phyloP scores from a whole-genome alignment of 192 early-diverging fungal species.

The Umbelopsis sp. region DNA sequence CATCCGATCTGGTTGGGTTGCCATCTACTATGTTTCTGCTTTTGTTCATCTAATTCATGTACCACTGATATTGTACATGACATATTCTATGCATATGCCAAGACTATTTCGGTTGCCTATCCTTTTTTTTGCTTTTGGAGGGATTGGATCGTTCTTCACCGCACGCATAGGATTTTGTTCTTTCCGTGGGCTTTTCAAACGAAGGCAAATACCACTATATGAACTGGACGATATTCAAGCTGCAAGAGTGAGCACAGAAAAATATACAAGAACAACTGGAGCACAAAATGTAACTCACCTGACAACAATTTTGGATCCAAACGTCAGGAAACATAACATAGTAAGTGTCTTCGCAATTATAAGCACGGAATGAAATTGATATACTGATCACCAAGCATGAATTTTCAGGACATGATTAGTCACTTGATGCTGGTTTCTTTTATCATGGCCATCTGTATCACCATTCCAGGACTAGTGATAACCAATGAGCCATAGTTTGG shows the following conservation, averaged over 20 bases:
- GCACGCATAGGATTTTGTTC: conserved; percentile 29
- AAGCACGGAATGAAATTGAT: not conserved
- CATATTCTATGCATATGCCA: conserved; percentile 20
- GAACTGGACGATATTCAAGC: conserved; percentile 20
- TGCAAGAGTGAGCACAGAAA: not conserved
- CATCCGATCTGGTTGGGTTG: conserved; percentile 26
- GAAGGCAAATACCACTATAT: conserved; percentile 27
- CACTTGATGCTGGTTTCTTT: conserved; percentile 8
- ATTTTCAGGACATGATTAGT: conserved; percentile 16
- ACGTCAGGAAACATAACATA: conserved; percentile 10
- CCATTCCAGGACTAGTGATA: not conserved
- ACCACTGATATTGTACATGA: conserved; percentile 14
- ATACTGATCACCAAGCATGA: not conserved
- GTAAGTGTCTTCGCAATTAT: not conserved
- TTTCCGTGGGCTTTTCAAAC: conserved; percentile 3
- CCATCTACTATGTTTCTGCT: conserved; percentile 25
- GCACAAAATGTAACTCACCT: conserved; percentile 6
- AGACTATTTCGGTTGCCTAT: conserved; percentile 23
- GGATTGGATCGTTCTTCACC: conserved; percentile 19
- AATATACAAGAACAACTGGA: not conserved
- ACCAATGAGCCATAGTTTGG: conserved; percentile 8
- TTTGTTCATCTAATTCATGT: conserved; percentile 25
- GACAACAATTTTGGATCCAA: conserved; percentile 28
- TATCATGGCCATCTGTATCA: not conserved
- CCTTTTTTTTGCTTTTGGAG: conserved; percentile 23